Percentiles rank a stretch among this genome's conserved stretches.
phyloP scores from a whole-genome alignment of 495 filamentous ascomycete species.

The Xylaria castorea region DNA sequence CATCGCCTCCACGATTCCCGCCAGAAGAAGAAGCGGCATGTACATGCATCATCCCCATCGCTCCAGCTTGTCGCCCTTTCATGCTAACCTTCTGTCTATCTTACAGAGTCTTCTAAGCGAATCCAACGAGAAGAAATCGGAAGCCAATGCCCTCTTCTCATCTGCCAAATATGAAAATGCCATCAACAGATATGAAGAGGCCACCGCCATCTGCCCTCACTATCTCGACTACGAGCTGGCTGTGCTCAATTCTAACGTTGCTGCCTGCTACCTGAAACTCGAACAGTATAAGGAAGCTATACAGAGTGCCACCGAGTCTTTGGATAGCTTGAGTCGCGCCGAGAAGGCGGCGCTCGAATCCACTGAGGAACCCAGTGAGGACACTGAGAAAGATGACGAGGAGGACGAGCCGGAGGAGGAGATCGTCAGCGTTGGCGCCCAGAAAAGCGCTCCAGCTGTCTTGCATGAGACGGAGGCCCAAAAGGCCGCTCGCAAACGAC shows the following conservation, averaged over 20 bases:
- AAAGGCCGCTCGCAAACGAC: slow-evolving; percentile 43
- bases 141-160: slow-evolving; percentile 80
- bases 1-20: slow-evolving; percentile 49
- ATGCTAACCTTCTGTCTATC: slow-evolving; percentile 1
- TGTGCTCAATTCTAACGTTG: slow-evolving; percentile 83
- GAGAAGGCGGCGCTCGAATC: slow-evolving; percentile 36
- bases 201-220: slow-evolving; percentile 79
- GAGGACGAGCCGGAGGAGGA: slow-evolving; percentile 66
- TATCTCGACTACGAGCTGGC: slow-evolving; percentile 92
- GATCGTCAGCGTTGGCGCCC: slow-evolving; percentile 59
- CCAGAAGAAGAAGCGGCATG: slow-evolving; percentile 80
- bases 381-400: slow-evolving; percentile 37
- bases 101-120: slow-evolving; percentile 70
- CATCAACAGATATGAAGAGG: slow-evolving; percentile 88
- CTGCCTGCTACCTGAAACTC: slow-evolving; percentile 89
- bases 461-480: slow-evolving; percentile 49
- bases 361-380: slow-evolving; percentile 27
- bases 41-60: slow-evolving; percentile 25
- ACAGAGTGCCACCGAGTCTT: slow-evolving; percentile 71
- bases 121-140: slow-evolving; percentile 75
- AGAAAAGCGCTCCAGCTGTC: slow-evolving; percentile 51
- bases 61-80: neutral
- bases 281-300: slow-evolving; percentile 86
- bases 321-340: slow-evolving; percentile 74
- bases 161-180: slow-evolving; percentile 78